phyloP scores from a whole-genome alignment of 768 basidiomycete genomes.

The Flagelloscypha sp. region DNA sequence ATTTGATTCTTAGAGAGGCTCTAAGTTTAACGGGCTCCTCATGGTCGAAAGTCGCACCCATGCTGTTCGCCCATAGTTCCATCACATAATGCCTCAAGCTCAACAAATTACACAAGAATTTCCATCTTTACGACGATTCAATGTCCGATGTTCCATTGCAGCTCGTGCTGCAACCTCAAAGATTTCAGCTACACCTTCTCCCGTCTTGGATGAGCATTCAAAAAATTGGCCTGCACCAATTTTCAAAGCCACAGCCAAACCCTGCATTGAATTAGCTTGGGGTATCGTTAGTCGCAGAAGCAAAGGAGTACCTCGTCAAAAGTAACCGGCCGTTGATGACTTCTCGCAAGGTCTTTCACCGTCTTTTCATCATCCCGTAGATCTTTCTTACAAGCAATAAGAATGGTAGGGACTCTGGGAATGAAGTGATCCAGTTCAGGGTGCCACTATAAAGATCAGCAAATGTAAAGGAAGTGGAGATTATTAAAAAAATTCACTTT shows the following conservation, averaged over 20 bases:
- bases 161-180: slow-evolving; percentile 67
- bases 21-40: too few relatives aligned
- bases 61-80: too few relatives aligned
- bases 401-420: slow-evolving; percentile 78
- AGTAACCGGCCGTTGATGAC: slow-evolving; percentile 76
- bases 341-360: slow-evolving; percentile 80
- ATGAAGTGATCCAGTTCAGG: slow-evolving; percentile 91
- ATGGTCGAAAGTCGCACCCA: too few relatives aligned
- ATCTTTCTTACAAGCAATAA: slow-evolving; percentile 93
- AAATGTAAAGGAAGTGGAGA: too few relatives aligned
- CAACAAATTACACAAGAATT: too few relatives aligned
- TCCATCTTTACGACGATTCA: too few relatives aligned
- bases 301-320: slow-evolving; percentile 43
- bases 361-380: slow-evolving; percentile 80
- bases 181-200: slow-evolving; percentile 83
- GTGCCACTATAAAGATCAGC: slow-evolving; percentile 57
- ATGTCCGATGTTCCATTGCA: too few relatives aligned
- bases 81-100: too few relatives aligned
- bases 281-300: too few relatives aligned
- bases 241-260: slow-evolving; percentile 73
- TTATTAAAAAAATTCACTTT: slow-evolving; percentile 45
- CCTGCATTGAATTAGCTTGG: slow-evolving; percentile 41
- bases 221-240: slow-evolving; percentile 83
- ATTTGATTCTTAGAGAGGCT: too few relatives aligned
- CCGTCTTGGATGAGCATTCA: slow-evolving; percentile 94